Evolutionary conservation across 345 rosid genomes (phyloP).

Genomic region (Theobroma cacao): DNA sequence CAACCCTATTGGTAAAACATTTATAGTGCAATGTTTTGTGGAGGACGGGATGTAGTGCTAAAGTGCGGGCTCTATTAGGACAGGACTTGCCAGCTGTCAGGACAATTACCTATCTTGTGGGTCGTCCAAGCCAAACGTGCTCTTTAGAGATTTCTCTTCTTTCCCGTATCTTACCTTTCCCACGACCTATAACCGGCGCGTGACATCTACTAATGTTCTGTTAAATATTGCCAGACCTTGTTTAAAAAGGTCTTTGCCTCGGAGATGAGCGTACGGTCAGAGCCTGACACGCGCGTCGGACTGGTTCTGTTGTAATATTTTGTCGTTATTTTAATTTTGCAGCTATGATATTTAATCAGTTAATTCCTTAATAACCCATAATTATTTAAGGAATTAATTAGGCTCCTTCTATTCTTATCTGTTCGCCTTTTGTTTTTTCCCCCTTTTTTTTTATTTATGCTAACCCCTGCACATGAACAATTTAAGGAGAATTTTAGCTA

Average conservation of each 20-base stretch:
- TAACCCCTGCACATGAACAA: neutral
- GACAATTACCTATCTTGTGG: conserved; percentile 1
- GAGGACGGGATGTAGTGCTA: neutral
- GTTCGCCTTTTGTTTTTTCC: no score
- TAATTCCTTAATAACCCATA: no score
- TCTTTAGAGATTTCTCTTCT: neutral
- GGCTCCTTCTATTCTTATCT: no score
- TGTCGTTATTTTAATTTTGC: neutral
- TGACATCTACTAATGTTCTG: neutral
- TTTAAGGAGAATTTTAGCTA: neutral
- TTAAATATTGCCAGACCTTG: neutral
- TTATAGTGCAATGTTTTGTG: neutral
- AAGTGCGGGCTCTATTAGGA: neutral
- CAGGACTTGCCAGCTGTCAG: conserved; percentile 12
- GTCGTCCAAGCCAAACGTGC: conserved; percentile 14
- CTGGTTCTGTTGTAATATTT: neutral
- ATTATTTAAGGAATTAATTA: neutral
- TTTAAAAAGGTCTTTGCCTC: neutral
- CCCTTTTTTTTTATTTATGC: no score
- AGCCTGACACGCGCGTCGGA: neutral
- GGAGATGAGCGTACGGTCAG: neutral
- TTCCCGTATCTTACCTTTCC: neutral
- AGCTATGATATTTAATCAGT: neutral
- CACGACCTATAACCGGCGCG: neutral
- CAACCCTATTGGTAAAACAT: accelerated